Conservation (phyloP, 495 filamentous ascomycete genomes). For the Penicillium bialowiezense region DNA sequence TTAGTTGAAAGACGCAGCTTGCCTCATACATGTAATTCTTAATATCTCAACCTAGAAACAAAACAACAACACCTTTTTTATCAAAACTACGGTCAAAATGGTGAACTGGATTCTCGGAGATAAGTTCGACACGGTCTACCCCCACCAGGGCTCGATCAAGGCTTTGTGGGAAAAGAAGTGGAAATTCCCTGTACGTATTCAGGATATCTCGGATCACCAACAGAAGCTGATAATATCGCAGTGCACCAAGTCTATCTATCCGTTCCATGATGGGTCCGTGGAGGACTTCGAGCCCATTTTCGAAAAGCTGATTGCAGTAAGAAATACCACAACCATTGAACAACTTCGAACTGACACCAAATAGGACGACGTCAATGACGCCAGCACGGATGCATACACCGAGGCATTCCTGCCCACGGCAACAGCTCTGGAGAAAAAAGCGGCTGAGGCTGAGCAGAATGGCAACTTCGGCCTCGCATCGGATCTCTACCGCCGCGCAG, state of each 20-base stretch:
- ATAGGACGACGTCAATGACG: slow-evolving; percentile 59
- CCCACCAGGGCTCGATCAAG: slow-evolving; percentile 69
- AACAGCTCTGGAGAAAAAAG: slow-evolving; percentile 47
- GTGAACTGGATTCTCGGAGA: slow-evolving; percentile 37
- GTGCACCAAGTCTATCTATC: slow-evolving; percentile 66
- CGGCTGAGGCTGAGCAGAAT: slow-evolving; percentile 40
- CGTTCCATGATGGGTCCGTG: slow-evolving; percentile 70
- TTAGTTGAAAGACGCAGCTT: neutral
- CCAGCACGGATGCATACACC: slow-evolving; percentile 62
- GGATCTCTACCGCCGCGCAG: slow-evolving; percentile 65
- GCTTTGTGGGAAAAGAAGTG: slow-evolving; percentile 80
- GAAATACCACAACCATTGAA: slow-evolving; percentile 3
- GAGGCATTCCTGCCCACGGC: slow-evolving; percentile 58
- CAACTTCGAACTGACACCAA: neutral
- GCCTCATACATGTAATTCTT: neutral
- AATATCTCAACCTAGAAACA: neutral
- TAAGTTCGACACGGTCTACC: slow-evolving; percentile 36
- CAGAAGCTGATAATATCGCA: slow-evolving; percentile 22
- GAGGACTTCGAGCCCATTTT: slow-evolving; percentile 77
- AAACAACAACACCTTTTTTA: too few relatives aligned
- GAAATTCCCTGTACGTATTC: slow-evolving; percentile 60
- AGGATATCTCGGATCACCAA: neutral
- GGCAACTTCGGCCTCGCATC: slow-evolving; percentile 50
- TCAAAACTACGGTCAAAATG: slow-evolving; percentile 16
- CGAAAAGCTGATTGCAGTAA: slow-evolving; percentile 55